These are phyloP conservation scores for Moesziomyces globuligerus DNA, from an alignment of 1,284 basidiomycete species.

Conservation along the genomic window DNA sequence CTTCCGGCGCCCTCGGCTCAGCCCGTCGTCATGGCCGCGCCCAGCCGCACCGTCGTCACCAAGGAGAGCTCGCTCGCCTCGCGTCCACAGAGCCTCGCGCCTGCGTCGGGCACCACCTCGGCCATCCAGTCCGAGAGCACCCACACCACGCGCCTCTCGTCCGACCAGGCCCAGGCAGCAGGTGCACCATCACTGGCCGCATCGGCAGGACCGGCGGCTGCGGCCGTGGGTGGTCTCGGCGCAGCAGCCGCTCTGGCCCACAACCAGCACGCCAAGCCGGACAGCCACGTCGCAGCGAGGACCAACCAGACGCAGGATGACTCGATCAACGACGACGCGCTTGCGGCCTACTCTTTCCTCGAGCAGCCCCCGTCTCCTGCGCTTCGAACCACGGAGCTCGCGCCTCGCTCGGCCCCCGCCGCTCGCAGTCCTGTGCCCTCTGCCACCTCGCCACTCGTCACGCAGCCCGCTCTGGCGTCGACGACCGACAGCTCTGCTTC, in stretches of 20 bases:
- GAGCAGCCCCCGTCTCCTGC: slow-evolving; percentile 59
- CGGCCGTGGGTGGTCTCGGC: too few relatives aligned
- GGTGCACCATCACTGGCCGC: neutral
- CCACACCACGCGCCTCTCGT: slow-evolving; percentile 30
- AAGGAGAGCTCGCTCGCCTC: slow-evolving; percentile 37
- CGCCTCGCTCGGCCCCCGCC: slow-evolving; percentile 4
- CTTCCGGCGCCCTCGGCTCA: slow-evolving; percentile 44
- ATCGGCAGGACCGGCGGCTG: neutral
- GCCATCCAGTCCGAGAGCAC: slow-evolving; percentile 39
- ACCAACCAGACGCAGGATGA: slow-evolving; percentile 24
- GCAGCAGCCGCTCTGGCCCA: slow-evolving; percentile 3
- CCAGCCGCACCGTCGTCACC: slow-evolving; percentile 21
- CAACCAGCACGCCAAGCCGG: slow-evolving; percentile 8
- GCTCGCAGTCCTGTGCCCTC: slow-evolving; percentile 15
- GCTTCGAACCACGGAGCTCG: slow-evolving; percentile 15
- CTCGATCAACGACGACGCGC: slow-evolving; percentile 53
- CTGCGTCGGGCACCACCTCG: slow-evolving; percentile 28
- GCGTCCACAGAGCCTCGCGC: slow-evolving; percentile 39
- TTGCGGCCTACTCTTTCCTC: slow-evolving; percentile 60
- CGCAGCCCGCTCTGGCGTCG: slow-evolving; percentile 1
- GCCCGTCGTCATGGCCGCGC: slow-evolving; percentile 32
- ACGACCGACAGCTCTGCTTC: slow-evolving; percentile 5
- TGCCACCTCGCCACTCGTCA: neutral
- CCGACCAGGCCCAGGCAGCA: slow-evolving; percentile 21
- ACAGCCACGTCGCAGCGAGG: slow-evolving; percentile 1